phyloP scores from a whole-genome alignment of 2,329 filamentous ascomycete species.

The Lachnellula hyalina region DNA sequence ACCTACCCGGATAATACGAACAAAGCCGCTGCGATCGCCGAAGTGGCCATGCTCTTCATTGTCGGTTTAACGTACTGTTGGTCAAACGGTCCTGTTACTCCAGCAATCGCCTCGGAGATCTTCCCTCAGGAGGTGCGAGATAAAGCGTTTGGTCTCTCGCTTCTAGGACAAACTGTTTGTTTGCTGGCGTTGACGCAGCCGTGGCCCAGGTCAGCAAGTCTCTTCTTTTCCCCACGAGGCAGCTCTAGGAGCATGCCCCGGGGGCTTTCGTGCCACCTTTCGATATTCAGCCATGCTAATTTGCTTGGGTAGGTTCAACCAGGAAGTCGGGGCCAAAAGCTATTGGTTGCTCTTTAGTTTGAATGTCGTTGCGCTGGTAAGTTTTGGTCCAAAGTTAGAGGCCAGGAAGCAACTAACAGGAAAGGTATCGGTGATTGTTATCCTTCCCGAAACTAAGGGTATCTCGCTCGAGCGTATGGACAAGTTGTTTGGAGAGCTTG shows the following conservation, averaged over 20 bases:
- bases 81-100: conserved; percentile 36
- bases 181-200: conserved; percentile 36
- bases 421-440: conserved; percentile 43
- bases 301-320: conserved; percentile 27
- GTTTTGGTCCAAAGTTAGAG: not conserved
- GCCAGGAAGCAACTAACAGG: not conserved
- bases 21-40: conserved; percentile 34
- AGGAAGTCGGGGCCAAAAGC: conserved; percentile 33
- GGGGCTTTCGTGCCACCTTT: too few relatives aligned
- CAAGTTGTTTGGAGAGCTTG: conserved; percentile 40
- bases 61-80: conserved; percentile 39
- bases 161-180: conserved; percentile 35
- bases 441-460: conserved; percentile 51
- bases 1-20: conserved; percentile 35
- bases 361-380: conserved; percentile 33
- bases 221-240: too few relatives aligned
- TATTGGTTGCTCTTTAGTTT: conserved; percentile 38
- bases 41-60: conserved; percentile 39
- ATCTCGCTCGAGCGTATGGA: conserved; percentile 52
- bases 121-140: conserved; percentile 38
- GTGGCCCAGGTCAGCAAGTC: conserved; percentile 28
- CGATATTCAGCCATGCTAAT: too few relatives aligned
- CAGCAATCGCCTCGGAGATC: conserved; percentile 34
- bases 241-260: too few relatives aligned
- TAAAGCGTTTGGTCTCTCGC: conserved; percentile 34